Evolutionary conservation across 352 stramenopile species (phyloP), one percentile per base, ranked within the genome.

Genomic region (Nannochloropsis limnetica): DNA sequence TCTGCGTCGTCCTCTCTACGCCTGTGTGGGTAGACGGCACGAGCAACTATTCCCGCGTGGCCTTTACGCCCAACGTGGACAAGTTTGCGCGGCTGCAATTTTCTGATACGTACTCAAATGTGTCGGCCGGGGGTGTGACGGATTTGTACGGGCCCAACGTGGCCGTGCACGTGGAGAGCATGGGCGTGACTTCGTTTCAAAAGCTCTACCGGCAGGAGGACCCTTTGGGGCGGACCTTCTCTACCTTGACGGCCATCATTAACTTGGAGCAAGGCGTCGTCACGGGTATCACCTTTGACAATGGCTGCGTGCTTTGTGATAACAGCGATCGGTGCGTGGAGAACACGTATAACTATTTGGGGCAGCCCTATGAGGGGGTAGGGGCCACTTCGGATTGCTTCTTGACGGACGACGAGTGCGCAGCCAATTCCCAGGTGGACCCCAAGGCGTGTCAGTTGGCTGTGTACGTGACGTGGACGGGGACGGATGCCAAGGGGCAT

Each of bases 401-500:
- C 61, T 86, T 87, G n/a, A 85, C 79, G 0, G 79, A 85, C 69
- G 68, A 82, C 3, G 54, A 87, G 80, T 91, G 88, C 74, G 22
- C 80, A 8, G 74, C 17, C 15, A 83, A 88, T 49, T 29, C 81
- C 29, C 32, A 45, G n/a, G 27, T 27, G 0, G 27, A 80, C 5
- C 81, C 28, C 27, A 74, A 83, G 22, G 61, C 82, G 14, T 93
- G 90, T 84, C 89, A 93, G 87, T 83, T 93, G 45, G 87, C 85
- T 45, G 68, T 93, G 2, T 90, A 92, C 81, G 89, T 92, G 20
- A 89, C 92, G 5, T 93, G 90, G 90, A 92, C 89, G 3, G 90
- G 90, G n/a, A 91, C 89, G 3, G 90, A 91, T 81, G 74, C 83
- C 0, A 83, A 90, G 31, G 89, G 89, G 23, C 87, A 86, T 32